Evolutionary conservation across 768 basidiomycete genomes (phyloP).

Genomic region (Phallus indusiatus): DNA sequence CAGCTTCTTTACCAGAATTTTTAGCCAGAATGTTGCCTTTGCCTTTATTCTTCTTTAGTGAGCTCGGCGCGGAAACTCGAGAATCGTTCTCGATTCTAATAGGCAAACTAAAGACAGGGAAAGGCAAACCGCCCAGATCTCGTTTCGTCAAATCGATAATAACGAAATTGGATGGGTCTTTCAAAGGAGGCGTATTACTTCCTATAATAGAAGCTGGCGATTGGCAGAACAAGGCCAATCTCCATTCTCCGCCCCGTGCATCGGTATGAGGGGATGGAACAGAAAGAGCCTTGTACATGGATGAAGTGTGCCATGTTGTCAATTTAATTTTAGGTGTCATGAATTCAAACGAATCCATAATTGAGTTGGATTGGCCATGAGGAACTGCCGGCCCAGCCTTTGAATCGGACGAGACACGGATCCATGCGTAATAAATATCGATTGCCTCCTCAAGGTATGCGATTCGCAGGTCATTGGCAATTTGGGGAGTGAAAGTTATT

Average conservation of each 20-base stretch:
- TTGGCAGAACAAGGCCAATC: conserved; percentile 41
- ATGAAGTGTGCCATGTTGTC: conserved; percentile 60
- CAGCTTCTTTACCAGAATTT: background rate
- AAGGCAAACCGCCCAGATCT: conserved; percentile 35
- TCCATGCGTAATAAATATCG: conserved; percentile 71
- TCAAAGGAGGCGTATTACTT: background rate
- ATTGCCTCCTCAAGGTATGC: conserved; percentile 46
- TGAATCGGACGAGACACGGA: conserved; percentile 11
- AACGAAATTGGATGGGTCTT: conserved; percentile 8
- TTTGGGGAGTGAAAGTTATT: conserved; percentile 67
- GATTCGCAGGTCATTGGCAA: conserved; percentile 85
- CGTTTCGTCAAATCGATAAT: conserved; percentile 34
- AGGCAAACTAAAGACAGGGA: conserved; percentile 65
- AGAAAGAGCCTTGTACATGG: conserved; percentile 66
- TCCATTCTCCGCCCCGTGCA: conserved; percentile 50
- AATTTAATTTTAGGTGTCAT: conserved; percentile 36
- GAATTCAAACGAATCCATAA: background rate
- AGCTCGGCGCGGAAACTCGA: background rate
- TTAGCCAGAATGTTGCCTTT: background rate
- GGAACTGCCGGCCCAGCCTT: no score
- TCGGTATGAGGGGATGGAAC: conserved; percentile 53
- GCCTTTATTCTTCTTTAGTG: background rate
- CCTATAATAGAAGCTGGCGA: conserved; percentile 21
- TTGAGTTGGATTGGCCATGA: no score
- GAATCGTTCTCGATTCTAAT: conserved; percentile 28